Conservation (phyloP, 495 filamentous ascomycete species). For the Daldinia bambusicola region DNA sequence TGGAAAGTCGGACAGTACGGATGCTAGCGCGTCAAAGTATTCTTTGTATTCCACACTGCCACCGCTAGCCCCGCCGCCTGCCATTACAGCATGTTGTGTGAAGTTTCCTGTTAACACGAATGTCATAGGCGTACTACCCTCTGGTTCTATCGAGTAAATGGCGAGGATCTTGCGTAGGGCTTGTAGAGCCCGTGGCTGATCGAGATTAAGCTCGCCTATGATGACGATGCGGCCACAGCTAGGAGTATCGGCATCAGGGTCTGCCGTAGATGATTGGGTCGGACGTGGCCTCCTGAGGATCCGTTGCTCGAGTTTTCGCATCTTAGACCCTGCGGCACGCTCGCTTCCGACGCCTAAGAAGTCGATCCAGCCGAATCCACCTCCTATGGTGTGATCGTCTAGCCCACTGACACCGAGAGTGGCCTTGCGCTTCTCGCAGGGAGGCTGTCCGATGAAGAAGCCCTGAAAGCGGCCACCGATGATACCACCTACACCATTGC, state of each 20-base stretch:
- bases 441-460: constrained; percentile 88
- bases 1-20: constrained; percentile 86
- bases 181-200: constrained; percentile 78
- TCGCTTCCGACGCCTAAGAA: constrained; percentile 93
- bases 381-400: constrained; percentile 72
- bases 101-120: constrained; percentile 90
- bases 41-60: constrained; percentile 94
- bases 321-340: constrained; percentile 80
- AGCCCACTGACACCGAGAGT: constrained; percentile 74
- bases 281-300: constrained; percentile 47
- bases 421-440: constrained; percentile 82
- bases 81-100: constrained; percentile 74
- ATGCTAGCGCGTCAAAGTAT: constrained; percentile 86
- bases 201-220: constrained; percentile 84
- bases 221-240: constrained; percentile 70
- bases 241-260: constrained; percentile 38
- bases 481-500: constrained; percentile 83
- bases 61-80: constrained; percentile 71
- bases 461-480: constrained; percentile 91
- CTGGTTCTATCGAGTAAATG: constrained; percentile 69
- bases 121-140: constrained; percentile 75
- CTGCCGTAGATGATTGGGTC: constrained; percentile 19
- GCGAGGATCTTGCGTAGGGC: constrained; percentile 80
- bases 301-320: constrained; percentile 77
- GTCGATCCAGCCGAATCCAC: constrained; percentile 95